phyloP scores from a whole-genome alignment of 192 early-diverging fungal species.

The Spizellomyces punctatus region DNA sequence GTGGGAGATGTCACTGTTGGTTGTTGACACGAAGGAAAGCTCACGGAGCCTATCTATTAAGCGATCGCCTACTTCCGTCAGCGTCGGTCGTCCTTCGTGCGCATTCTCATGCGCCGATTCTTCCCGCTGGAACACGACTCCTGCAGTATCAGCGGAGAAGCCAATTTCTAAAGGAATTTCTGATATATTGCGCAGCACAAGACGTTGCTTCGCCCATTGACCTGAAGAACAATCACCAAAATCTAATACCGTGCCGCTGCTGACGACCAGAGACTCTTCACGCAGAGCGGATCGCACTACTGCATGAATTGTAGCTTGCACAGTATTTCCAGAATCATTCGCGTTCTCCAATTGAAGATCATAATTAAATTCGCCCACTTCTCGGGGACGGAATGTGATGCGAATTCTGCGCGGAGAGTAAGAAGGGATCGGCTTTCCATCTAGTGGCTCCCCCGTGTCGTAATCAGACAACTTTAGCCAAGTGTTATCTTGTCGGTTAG shows the following conservation, averaged over 20 bases:
- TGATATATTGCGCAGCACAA: slow-evolving; percentile 81
- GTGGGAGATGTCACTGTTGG: slow-evolving; percentile 16
- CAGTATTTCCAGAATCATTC: slow-evolving; percentile 82
- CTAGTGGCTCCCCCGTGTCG: slow-evolving; percentile 60
- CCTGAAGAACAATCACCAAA: slow-evolving; percentile 95
- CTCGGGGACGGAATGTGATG: slow-evolving; percentile 82
- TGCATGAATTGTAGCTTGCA: slow-evolving; percentile 80
- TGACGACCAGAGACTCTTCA: slow-evolving; percentile 74
- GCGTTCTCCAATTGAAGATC: slow-evolving; percentile 88
- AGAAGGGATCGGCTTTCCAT: slow-evolving; percentile 66
- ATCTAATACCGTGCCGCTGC: slow-evolving; percentile 75
- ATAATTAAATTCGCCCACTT: slow-evolving; percentile 89
- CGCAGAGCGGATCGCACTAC: slow-evolving; percentile 70
- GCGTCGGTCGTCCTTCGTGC: slow-evolving; percentile 4
- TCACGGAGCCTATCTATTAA: slow-evolving; percentile 22
- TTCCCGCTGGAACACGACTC: slow-evolving; percentile 56
- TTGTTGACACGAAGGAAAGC: slow-evolving; percentile 2
- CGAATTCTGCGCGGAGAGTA: slow-evolving; percentile 73
- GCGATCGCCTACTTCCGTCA: slow-evolving; percentile 12
- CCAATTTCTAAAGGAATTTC: slow-evolving; percentile 74
- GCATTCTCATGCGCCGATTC: slow-evolving; percentile 16
- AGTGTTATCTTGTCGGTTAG: slow-evolving; percentile 53
- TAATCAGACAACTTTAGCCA: slow-evolving; percentile 79
- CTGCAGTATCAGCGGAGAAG: slow-evolving; percentile 52
- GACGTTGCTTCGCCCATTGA: slow-evolving; percentile 76